Conservation (phyloP, 78 protist genomes). For the Tieghemostelium lacteum region DNA sequence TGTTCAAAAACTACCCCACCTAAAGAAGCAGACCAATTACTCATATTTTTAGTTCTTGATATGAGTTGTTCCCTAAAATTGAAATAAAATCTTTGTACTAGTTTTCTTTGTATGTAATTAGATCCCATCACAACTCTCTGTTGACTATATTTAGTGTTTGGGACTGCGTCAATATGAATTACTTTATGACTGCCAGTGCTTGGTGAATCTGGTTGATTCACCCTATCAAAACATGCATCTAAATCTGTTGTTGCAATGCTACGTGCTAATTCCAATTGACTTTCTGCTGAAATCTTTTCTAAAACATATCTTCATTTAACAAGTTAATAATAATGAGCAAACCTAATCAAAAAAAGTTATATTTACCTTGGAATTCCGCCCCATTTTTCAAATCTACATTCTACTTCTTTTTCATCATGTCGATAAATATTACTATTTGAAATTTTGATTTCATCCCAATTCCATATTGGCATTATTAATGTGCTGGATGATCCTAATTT, state of each 20-base stretch:
- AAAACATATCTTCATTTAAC: background rate
- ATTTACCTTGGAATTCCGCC: slow-evolving; percentile 22
- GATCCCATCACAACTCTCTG: slow-evolving; percentile 1
- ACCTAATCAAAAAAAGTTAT: background rate
- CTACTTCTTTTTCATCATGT: background rate
- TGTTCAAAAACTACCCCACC: background rate
- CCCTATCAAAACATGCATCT: background rate
- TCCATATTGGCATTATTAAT: slow-evolving; percentile 6
- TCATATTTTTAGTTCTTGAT: background rate
- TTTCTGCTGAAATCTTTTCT: background rate
- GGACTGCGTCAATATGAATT: background rate
- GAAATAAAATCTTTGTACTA: background rate
- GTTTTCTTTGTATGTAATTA: background rate
- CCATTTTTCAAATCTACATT: background rate
- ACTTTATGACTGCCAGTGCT: slow-evolving; percentile 2
- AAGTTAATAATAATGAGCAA: background rate
- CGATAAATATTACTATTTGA: background rate
- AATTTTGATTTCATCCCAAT: background rate
- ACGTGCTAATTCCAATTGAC: background rate
- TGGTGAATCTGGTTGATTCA: background rate
- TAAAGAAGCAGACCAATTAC: background rate
- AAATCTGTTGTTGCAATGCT: background rate
- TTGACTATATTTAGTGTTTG: background rate
- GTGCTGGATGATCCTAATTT: background rate
- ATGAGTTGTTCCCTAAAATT: background rate